These are phyloP conservation scores for Colletotrichum chrysophilum DNA, from an alignment of 2,329 filamentous ascomycete species.

Conservation along the genomic window DNA sequence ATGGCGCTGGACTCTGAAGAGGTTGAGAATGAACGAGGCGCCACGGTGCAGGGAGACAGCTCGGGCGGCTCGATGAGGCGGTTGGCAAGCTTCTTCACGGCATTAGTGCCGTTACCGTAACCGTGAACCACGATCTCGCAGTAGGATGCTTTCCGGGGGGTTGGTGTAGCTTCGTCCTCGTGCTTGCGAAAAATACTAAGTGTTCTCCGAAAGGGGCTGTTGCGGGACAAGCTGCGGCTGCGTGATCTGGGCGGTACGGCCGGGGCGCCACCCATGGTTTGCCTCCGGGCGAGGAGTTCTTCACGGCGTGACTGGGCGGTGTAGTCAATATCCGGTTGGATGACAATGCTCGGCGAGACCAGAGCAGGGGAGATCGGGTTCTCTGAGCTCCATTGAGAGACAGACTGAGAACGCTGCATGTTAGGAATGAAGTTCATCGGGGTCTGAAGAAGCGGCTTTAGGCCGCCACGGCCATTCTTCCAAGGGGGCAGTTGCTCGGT, in stretches of 20 bases:
- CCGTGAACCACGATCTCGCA: constrained; percentile 59
- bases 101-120: constrained; percentile 59
- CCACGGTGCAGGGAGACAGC: not conserved
- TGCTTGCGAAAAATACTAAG: constrained; percentile 33
- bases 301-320: constrained; percentile 45
- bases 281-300: constrained; percentile 23
- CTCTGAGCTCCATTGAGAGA: constrained; percentile 2
- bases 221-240: constrained; percentile 30
- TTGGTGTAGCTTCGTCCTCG: not conserved
- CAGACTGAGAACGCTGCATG: constrained; percentile 20
- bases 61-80: not conserved
- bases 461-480: constrained; percentile 36
- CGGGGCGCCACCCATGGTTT: constrained; percentile 7
- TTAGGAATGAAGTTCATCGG: constrained; percentile 30
- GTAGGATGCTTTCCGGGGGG: constrained; percentile 32
- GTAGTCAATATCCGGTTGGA: constrained; percentile 63
- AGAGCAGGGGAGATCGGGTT: not conserved
- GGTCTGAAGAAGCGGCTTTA: constrained; percentile 30
- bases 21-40: constrained; percentile 20
- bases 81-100: constrained; percentile 28
- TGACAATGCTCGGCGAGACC: constrained; percentile 34
- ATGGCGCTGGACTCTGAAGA: constrained; percentile 23
- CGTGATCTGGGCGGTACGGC: constrained; percentile 25
- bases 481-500: constrained; percentile 51
- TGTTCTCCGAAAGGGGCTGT: constrained; percentile 34